phyloP scores from a whole-genome alignment of 2,329 filamentous ascomycete genomes.

The Westerdykella aurantiaca region DNA sequence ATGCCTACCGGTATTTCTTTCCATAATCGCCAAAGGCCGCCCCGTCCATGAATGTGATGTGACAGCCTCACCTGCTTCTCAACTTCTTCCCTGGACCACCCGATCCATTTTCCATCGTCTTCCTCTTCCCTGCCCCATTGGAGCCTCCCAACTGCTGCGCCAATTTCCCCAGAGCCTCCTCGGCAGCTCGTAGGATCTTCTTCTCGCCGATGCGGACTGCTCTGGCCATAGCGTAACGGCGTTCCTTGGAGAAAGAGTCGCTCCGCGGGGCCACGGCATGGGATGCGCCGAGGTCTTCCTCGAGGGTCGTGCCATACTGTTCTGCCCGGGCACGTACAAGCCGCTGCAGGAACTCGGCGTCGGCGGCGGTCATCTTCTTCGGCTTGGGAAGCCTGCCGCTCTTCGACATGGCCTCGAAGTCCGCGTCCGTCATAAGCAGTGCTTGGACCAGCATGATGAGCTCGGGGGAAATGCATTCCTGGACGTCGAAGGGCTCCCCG shows the following conservation, averaged over 20 bases:
- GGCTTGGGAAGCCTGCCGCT: conserved; percentile 42
- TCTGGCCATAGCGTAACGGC: conserved; percentile 53
- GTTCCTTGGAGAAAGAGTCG: conserved; percentile 12
- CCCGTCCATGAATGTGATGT: too few species aligned
- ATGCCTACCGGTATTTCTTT: too few species aligned
- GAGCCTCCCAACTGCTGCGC: conserved; percentile 25
- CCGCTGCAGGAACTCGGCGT: conserved; percentile 36
- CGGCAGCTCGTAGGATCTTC: conserved; percentile 54
- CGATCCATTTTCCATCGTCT: conserved; percentile 21
- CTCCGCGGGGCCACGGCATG: conserved; percentile 31
- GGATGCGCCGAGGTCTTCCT: conserved; percentile 48
- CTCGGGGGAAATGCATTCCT: conserved; percentile 39
- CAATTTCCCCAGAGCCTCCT: conserved; percentile 27
- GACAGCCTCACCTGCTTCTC: too few species aligned
- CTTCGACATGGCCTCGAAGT: conserved; percentile 38
- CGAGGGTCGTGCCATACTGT: conserved; percentile 52
- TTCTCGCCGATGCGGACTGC: conserved; percentile 69
- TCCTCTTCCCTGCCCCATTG: conserved; percentile 17
- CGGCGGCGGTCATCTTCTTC: conserved; percentile 35
- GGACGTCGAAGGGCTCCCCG: conserved; percentile 28
- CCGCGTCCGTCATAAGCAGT: conserved; percentile 38
- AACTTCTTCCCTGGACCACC: conserved; percentile 9
- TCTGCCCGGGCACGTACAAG: conserved; percentile 38
- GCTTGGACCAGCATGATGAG: conserved; percentile 42
- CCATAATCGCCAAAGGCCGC: too few species aligned